Evolutionary conservation across 2,329 filamentous ascomycete species (phyloP), one percentile per base, ranked within the genome.

Genomic region (Aspergillus sp.): DNA sequence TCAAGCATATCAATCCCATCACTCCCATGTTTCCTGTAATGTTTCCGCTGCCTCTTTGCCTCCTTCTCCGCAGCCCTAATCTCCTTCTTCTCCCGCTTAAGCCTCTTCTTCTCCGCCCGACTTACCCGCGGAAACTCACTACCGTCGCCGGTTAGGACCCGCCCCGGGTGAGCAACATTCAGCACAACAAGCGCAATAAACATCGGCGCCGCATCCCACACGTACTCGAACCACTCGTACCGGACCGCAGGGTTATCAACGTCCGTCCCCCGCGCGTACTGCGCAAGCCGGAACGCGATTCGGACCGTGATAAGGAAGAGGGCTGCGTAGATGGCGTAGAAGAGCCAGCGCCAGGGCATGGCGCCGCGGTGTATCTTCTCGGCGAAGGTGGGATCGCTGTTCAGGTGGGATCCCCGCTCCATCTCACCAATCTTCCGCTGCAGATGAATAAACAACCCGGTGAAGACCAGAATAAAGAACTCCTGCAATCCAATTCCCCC

Each of bases 201-300:
- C 82, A 89, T 88, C 1, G 86, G 85, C 1, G 83, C 71, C 0
- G 83, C 84, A 69, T 89, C 85, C 57, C 79, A 81, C 1, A 71
- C 71, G 58, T 83, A 84, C 28, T 82, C 79, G 69, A 85, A 89
- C 3, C 69, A 78, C 65, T 89, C 84, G 59, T 91, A 81, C 66
- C 89, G 89, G 7, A 89, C 80, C 58, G 90, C 81, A 41, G 87
- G 75, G 68, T 90, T 87, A 71, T 89, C 89, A 1, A 87, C 84
- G 4, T 79, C 74, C 7, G 78, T 79, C 9, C 76, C 73, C 19
- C 90, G 78, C 0, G 80, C 76, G 17, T 87, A 89, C 70, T 89
- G 85, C 56, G 79, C 72, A 2, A 90, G 77, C 31, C 86, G 84
- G 73, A 84, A 90, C 64, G 87, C 81, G 70, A 89, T 88, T 54